A percentile compares a stretch with the other conserved stretches of the same genome.
Evolutionary conservation across 2,329 filamentous ascomycete species (phyloP).

Genomic region (Aureobasidium sp.): DNA sequence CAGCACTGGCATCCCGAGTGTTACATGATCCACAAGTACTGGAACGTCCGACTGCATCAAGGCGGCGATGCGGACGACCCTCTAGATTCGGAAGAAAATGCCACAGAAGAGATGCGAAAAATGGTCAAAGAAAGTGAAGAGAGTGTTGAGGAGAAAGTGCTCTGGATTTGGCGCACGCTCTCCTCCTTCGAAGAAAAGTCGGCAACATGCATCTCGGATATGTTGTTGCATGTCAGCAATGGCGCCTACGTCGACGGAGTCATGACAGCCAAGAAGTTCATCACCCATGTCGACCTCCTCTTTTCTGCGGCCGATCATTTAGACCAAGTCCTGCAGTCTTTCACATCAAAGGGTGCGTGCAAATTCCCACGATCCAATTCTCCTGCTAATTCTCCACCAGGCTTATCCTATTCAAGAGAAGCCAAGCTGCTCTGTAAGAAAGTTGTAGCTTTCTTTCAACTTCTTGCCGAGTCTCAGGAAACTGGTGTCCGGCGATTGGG

Average conservation of each 20-base stretch:
- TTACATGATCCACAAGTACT: slow-evolving; percentile 99
- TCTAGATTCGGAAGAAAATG: slow-evolving; percentile 42
- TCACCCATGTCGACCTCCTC: slow-evolving; percentile 87
- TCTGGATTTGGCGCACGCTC: slow-evolving; percentile 94
- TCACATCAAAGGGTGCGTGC: slow-evolving; percentile 66
- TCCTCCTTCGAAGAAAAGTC: slow-evolving; percentile 97
- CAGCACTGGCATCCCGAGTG: slow-evolving; percentile 99
- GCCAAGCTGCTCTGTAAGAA: slow-evolving; percentile 99
- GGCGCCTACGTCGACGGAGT: slow-evolving; percentile 93
- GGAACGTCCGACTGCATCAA: slow-evolving; percentile 76
- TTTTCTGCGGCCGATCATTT: slow-evolving; percentile 84
- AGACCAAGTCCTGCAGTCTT: slow-evolving; percentile 61
- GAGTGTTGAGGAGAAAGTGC: slow-evolving; percentile 94
- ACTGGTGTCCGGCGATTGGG: slow-evolving; percentile 83
- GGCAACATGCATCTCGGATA: slow-evolving; percentile 96
- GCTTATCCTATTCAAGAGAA: slow-evolving; percentile 85
- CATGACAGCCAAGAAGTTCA: slow-evolving; percentile 90
- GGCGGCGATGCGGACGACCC: slow-evolving; percentile 21
- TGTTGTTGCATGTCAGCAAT: slow-evolving; percentile 97
- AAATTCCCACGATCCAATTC: slow-evolving; percentile 19
- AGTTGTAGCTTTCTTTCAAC: slow-evolving; percentile 93
- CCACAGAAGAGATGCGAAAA: slow-evolving; percentile 62
- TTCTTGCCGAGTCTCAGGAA: slow-evolving; percentile 91
- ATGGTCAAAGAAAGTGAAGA: slow-evolving; percentile 80
- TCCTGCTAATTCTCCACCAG: slow-evolving; percentile 20